Base-by-base conservation (phyloP, 2,329 filamentous ascomycete species). In the Chalaropsis ovoidea region DNA sequence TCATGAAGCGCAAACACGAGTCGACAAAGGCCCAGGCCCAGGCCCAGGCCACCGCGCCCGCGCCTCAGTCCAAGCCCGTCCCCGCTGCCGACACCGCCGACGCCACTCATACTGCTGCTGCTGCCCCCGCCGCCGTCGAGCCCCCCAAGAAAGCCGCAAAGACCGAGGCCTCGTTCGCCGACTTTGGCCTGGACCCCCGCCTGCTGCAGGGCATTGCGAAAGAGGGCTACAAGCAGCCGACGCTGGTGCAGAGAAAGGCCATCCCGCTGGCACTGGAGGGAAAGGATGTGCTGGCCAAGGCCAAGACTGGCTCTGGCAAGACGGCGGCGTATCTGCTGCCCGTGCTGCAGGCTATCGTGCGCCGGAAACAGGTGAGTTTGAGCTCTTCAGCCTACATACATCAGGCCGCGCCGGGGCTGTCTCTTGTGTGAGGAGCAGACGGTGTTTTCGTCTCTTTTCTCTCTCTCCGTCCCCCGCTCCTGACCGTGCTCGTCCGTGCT, bases 251-350 rank as follows among this genome's bases (percentile, higher is more conserved):
- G 76, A 82, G 85, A 52, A 87, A 88, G 75, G 89, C 90, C 1
- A 95, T 99, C 68, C 94, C 94, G 1, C 77, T 96, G 45, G 90
- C 90, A 24, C 79, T 97, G 19, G 85, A 91, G 69, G 93, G 94
- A 13, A 87, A 90, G 72, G 91, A 97, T 79, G 86, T 99, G 61
- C 80, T 97, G 47, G 92, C 91, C 65, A 91, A 93, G 72, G 90
- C 93, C 45, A 95, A 93, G 75, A 97, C 94, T 4, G 94, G 94
- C 13, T 96, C 92, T 3, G 94, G 94, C 70, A 99, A 99, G 80
- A 99, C 94, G 11, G 90, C 90, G n/a, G 93, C 94, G 62, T 97
- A 97, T 74, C 79, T 96, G 6, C 81, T 99, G 52, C 94, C 94
- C 1, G 82, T 96, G n/a, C 77, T 99, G 17, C 88, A 96, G 70